Percentiles rank a stretch among this genome's conserved stretches.
These are phyloP conservation scores for Cryptosporidium baileyi DNA, from an alignment of 169 alveolate genomes.

Conservation along the genomic window DNA sequence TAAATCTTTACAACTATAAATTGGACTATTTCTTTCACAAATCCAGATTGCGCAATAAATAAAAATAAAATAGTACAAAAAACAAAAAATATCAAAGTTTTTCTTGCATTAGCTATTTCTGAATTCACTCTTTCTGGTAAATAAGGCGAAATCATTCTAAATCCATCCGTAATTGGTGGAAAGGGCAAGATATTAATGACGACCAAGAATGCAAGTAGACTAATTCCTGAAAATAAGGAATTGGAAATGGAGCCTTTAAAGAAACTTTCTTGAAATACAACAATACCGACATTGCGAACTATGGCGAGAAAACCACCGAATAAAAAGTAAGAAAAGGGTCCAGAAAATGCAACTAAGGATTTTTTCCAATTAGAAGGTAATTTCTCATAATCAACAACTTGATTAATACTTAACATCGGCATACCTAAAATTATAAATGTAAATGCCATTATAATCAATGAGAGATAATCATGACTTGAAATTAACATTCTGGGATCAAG, in stretches of 20 bases:
- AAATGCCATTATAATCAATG: background rate
- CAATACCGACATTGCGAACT: background rate
- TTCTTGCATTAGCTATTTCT: background rate
- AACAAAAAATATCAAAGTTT: background rate
- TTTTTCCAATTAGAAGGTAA: background rate
- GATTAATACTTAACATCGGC: background rate
- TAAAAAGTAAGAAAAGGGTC: background rate
- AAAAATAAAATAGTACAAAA: background rate
- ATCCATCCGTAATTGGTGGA: background rate
- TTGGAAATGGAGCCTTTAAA: background rate
- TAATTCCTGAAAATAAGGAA: background rate
- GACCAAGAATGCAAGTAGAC: background rate
- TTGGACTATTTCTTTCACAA: background rate
- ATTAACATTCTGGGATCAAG: background rate
- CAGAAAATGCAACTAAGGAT: background rate
- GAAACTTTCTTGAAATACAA: background rate
- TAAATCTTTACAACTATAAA: background rate
- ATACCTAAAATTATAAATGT: background rate
- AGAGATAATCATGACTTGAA: background rate
- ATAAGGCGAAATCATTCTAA: background rate
- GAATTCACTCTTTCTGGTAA: background rate
- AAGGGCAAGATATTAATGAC: conserved; percentile 2
- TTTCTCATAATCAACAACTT: background rate
- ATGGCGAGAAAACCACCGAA: background rate
- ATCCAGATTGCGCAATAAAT: conserved; percentile 1